phyloP scores from a whole-genome alignment of 441 rosid species.

The Arabidopsis hybrid region DNA sequence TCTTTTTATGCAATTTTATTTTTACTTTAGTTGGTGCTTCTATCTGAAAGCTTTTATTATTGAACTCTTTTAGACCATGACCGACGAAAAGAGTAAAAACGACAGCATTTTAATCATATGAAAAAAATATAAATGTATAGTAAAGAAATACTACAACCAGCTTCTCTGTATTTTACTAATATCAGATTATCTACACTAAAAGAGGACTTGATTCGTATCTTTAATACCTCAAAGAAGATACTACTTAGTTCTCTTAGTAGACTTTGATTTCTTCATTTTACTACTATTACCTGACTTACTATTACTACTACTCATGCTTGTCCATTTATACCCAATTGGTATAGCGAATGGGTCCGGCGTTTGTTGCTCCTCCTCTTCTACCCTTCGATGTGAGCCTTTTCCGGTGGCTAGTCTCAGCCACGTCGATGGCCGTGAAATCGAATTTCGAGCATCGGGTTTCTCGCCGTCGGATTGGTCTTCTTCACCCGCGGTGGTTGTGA shows the following conservation, averaged over 20 bases:
- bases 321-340: conserved; percentile 83
- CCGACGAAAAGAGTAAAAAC: conserved; percentile 23
- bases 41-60: conserved; percentile 30
- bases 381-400: conserved; percentile 27
- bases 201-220: conserved; percentile 3
- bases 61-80: conserved; percentile 38
- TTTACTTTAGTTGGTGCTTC: conserved; percentile 29
- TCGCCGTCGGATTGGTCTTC: conserved; percentile 49
- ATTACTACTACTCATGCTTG: conserved; percentile 52
- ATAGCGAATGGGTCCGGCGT: conserved; percentile 76
- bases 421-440: conserved; percentile 45
- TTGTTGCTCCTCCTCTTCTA: conserved; percentile 43
- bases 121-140: not conserved
- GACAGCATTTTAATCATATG: conserved; percentile 28
- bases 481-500: conserved; percentile 39
- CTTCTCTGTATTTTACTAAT: conserved; percentile 36
- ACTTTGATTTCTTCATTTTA: conserved; percentile 48
- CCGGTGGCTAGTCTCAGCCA: conserved; percentile 63
- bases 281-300: conserved; percentile 52
- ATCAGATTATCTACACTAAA: conserved; percentile 29
- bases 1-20: not conserved
- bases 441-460: conserved; percentile 43
- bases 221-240: not conserved
- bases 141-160: conserved; percentile 26
- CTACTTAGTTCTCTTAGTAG: conserved; percentile 43